phyloP scores from a whole-genome alignment of 805 yeast genomes.

The Metschnikowia koreensis region DNA sequence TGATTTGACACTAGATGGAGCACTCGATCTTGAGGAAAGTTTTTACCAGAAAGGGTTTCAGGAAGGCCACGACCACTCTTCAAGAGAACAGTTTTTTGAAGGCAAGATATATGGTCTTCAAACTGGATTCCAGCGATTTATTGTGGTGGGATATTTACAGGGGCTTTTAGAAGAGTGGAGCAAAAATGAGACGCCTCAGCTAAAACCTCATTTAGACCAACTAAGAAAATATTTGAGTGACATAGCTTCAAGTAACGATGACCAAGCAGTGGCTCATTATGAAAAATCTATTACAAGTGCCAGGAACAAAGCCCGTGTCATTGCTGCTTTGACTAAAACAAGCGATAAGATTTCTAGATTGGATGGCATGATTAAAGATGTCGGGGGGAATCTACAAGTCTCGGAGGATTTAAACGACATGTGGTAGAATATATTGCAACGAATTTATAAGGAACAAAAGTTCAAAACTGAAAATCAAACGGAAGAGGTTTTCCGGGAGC shows the following conservation, averaged over 20 bases:
- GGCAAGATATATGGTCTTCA: slow-evolving; percentile 86
- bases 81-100: slow-evolving; percentile 59
- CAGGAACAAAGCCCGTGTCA: slow-evolving; percentile 58
- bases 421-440: slow-evolving; percentile 31
- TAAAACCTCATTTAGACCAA: slow-evolving; percentile 24
- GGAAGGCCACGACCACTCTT: slow-evolving; percentile 68
- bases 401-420: slow-evolving; percentile 41
- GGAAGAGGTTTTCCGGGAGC: slow-evolving; percentile 36
- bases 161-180: slow-evolving; percentile 47
- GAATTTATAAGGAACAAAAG: too few species aligned
- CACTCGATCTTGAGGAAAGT: slow-evolving; percentile 59
- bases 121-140: slow-evolving; percentile 68
- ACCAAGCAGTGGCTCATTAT: slow-evolving; percentile 52
- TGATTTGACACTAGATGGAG: slow-evolving; percentile 43
- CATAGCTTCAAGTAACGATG: slow-evolving; percentile 42
- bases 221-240: slow-evolving; percentile 24
- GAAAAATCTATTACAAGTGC: slow-evolving; percentile 54
- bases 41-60: slow-evolving; percentile 64
- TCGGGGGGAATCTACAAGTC: slow-evolving; percentile 38
- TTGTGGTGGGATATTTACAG: slow-evolving; percentile 66
- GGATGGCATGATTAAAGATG: slow-evolving; percentile 33
- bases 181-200: not conserved
- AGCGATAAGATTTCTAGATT: slow-evolving; percentile 25
- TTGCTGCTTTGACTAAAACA: slow-evolving; percentile 38
- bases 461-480: slow-evolving; percentile 34